Evolutionary conservation across 2,329 filamentous ascomycete genomes (phyloP).

Genomic region (Didymella lethalis): DNA sequence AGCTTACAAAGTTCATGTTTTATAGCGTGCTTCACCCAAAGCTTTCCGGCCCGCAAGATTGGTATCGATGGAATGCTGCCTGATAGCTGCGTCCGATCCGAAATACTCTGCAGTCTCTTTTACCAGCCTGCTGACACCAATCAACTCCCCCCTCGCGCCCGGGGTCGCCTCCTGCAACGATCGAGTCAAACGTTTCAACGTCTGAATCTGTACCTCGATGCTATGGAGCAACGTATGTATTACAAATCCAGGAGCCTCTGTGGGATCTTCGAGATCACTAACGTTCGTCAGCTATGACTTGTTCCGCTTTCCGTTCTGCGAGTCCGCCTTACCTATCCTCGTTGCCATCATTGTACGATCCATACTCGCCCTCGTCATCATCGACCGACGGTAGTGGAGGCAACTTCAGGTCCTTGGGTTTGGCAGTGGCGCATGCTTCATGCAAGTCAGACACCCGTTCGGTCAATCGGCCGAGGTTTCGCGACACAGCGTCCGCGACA

Average conservation of each 20-base stretch:
- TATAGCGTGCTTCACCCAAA: constrained; percentile 27
- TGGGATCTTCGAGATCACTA: constrained; percentile 25
- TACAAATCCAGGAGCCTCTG: constrained; percentile 29
- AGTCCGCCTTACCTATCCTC: constrained; percentile 4
- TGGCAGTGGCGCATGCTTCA: constrained; percentile 27
- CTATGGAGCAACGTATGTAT: constrained; percentile 35
- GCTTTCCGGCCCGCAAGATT: constrained; percentile 31
- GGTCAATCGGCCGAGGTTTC: constrained; percentile 28
- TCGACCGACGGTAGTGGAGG: constrained; percentile 14
- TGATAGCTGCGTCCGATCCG: constrained; percentile 31
- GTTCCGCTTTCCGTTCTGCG: neutral
- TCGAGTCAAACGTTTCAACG: constrained; percentile 34
- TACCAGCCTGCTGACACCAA: constrained; percentile 26
- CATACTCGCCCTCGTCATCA: constrained; percentile 22
- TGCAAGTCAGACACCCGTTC: constrained; percentile 22
- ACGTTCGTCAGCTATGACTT: constrained; percentile 11
- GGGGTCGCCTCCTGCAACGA: constrained; percentile 38
- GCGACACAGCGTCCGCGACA: constrained; percentile 27
- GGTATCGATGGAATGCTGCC: constrained; percentile 24
- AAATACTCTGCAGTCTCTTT: constrained; percentile 33
- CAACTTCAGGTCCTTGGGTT: constrained; percentile 36
- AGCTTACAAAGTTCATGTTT: neutral
- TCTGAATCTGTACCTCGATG: constrained; percentile 34
- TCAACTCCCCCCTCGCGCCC: constrained; percentile 30
- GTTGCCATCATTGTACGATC: constrained; percentile 19